phyloP scores from a whole-genome alignment of 257 asterid genomes.

The Nyctanthes arbortristis region DNA sequence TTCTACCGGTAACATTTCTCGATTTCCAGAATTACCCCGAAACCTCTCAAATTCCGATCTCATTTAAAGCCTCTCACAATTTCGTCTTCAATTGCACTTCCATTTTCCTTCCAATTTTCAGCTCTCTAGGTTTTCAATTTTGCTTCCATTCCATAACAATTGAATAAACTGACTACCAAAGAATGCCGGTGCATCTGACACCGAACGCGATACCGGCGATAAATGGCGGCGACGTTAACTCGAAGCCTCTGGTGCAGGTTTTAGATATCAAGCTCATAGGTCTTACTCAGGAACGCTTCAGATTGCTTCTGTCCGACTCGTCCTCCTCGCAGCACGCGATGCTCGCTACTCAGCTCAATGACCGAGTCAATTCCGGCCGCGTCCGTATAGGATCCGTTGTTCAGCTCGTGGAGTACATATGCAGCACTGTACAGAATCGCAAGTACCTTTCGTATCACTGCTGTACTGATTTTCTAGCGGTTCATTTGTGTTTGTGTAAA shows the following conservation, averaged over 20 bases:
- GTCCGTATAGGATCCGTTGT: conserved; percentile 81
- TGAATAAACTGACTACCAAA: not conserved
- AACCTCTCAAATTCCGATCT: too few species aligned
- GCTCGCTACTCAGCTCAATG: conserved; percentile 93
- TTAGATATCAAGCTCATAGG: conserved; percentile 74
- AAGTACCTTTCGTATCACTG: conserved; percentile 39
- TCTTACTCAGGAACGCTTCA: conserved; percentile 72
- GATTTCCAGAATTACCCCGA: conserved; percentile 22
- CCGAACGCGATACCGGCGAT: conserved; percentile 78
- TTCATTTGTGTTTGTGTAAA: not conserved
- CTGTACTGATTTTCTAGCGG: not conserved
- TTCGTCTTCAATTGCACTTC: conserved; percentile 17
- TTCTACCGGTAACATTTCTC: too few species aligned
- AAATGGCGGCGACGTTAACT: conserved; percentile 69
- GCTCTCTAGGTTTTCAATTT: conserved; percentile 10
- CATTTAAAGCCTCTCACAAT: too few species aligned
- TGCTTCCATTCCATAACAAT: not conserved
- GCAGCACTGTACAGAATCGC: conserved; percentile 80
- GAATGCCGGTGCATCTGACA: conserved; percentile 72
- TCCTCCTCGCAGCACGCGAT: conserved; percentile 71
- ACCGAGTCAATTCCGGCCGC: conserved; percentile 54
- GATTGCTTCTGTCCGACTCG: conserved; percentile 76
- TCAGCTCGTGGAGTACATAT: conserved; percentile 82
- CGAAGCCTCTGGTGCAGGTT: conserved; percentile 93
- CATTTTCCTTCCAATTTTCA: not conserved